These are phyloP conservation scores for Fusarium sp. DNA, from an alignment of 2,329 filamentous ascomycete species.

Conservation along the genomic window DNA sequence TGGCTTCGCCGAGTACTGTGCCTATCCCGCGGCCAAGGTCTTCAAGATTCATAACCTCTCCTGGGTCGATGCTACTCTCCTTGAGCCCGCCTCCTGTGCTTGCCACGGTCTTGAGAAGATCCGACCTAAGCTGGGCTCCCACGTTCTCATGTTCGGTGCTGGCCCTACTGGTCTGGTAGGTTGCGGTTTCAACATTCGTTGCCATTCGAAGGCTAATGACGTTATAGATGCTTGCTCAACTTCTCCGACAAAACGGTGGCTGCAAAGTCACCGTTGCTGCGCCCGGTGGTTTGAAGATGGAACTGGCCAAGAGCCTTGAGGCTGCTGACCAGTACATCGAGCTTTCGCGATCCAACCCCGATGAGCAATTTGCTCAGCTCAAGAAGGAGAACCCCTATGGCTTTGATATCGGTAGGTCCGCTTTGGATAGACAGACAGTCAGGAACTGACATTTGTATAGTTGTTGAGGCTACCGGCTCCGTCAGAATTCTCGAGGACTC, in stretches of 20 bases:
- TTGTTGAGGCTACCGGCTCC: conserved; percentile 78
- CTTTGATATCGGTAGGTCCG: conserved; percentile 71
- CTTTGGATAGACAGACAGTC: background rate
- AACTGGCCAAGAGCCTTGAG: conserved; percentile 70
- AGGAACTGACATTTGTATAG: conserved; percentile 42
- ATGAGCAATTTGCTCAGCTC: conserved; percentile 71
- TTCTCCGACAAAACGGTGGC: conserved; percentile 74
- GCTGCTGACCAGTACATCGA: conserved; percentile 67
- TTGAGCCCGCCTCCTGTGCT: conserved; percentile 79
- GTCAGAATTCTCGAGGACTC: conserved; percentile 76
- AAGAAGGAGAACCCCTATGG: conserved; percentile 76
- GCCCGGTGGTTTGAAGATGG: conserved; percentile 76
- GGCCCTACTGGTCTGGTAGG: conserved; percentile 73
- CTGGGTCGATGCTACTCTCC: conserved; percentile 76
- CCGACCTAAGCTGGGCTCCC: conserved; percentile 72
- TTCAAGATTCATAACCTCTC: conserved; percentile 75
- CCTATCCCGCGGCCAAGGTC: conserved; percentile 65
- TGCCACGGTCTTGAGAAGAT: conserved; percentile 78
- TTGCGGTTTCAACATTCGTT: conserved; percentile 1
- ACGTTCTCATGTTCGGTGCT: conserved; percentile 74
- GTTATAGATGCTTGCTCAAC: conserved; percentile 66
- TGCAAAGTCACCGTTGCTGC: conserved; percentile 78
- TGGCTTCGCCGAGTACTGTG: conserved; percentile 78
- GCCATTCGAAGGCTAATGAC: background rate
- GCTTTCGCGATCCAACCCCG: conserved; percentile 65